These are phyloP conservation scores for Hanseniaspora clermontiae DNA, from an alignment of 805 yeast genomes.

Conservation along the genomic window DNA sequence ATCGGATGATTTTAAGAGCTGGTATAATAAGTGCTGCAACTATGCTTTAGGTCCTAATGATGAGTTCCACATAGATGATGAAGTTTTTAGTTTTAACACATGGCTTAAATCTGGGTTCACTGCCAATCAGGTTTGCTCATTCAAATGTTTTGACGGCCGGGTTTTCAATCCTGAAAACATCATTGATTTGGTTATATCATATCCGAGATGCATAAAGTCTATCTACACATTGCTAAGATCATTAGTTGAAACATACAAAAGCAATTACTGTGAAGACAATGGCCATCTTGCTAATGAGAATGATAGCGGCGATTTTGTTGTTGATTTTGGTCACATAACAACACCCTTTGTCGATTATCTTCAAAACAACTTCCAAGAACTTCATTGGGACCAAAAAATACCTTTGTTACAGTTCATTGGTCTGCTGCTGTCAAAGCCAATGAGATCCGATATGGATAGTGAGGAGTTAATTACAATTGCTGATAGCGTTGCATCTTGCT, in stretches of 20 bases:
- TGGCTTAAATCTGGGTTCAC: not conserved
- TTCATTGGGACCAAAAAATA: not conserved
- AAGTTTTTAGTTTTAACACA: not conserved
- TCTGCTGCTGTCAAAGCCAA: not conserved
- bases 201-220: not conserved
- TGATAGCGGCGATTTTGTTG: not conserved
- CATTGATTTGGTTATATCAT: not conserved
- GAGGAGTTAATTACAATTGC: not conserved
- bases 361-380: too few species aligned
- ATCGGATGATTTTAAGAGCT: not conserved
- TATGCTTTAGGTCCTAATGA: not conserved
- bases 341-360: not conserved
- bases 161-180: not conserved
- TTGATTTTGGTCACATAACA: not conserved
- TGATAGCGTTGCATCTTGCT: conserved; percentile 13
- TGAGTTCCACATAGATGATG: not conserved
- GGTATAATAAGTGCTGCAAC: not conserved
- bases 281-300: not conserved
- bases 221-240: not conserved
- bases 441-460: not conserved
- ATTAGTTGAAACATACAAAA: not conserved
- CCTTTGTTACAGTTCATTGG: not conserved
- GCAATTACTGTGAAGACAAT: not conserved
- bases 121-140: not conserved
- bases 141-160: not conserved